These are phyloP conservation scores for Cyclotella kingstonii DNA, from an alignment of 108 stramenopile species.

Conservation along the genomic window DNA sequence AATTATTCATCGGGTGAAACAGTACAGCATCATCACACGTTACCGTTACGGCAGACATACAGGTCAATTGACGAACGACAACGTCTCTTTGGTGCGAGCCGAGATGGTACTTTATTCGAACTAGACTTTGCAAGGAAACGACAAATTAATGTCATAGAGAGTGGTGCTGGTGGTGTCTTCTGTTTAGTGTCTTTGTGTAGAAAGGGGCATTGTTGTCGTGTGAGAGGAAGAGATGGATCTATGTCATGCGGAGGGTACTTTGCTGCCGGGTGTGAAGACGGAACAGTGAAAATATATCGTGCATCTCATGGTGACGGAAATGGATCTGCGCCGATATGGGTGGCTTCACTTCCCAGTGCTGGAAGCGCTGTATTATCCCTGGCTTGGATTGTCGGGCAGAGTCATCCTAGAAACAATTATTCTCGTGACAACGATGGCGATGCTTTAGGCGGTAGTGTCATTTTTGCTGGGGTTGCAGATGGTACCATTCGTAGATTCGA, in stretches of 20 bases:
- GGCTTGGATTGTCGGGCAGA: conserved; percentile 64
- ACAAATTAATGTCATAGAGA: conserved; percentile 48
- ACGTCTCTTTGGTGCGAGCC: conserved; percentile 66
- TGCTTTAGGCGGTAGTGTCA: conserved; percentile 52
- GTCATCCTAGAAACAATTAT: background rate
- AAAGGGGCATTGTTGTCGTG: conserved; percentile 10
- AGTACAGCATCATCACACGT: too few species aligned
- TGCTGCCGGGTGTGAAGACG: conserved; percentile 67
- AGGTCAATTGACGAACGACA: conserved; percentile 13
- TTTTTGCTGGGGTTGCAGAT: conserved; percentile 91
- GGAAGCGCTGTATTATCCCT: conserved; percentile 80
- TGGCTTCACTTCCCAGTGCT: conserved; percentile 70
- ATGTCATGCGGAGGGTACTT: conserved; percentile 36
- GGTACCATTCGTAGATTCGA: conserved; percentile 87
- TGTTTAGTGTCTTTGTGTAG: conserved; percentile 51
- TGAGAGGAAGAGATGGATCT: background rate
- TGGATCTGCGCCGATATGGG: conserved; percentile 38
- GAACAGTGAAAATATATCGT: conserved; percentile 79
- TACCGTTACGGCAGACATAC: conserved; percentile 1
- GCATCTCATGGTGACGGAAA: conserved; percentile 20
- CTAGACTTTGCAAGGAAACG: conserved; percentile 62
- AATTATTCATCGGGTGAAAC: too few species aligned
- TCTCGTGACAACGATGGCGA: conserved; percentile 8
- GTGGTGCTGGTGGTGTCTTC: conserved; percentile 81
- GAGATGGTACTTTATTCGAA: conserved; percentile 78